Conservation (phyloP, 1,139 yeast genomes). For the Sugiyamaella neomexicana region DNA sequence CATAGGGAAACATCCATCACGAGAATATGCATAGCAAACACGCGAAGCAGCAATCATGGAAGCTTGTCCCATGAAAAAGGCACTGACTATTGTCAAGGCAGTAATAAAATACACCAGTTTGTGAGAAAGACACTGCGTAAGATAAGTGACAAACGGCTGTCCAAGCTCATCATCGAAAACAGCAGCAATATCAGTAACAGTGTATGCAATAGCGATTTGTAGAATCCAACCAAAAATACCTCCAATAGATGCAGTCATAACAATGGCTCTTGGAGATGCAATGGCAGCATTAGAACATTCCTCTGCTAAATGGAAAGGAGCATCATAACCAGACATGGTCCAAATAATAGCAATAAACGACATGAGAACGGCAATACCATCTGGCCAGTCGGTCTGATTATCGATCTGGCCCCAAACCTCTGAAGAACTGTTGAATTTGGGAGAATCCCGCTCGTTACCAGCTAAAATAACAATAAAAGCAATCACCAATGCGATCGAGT, state of each 20-base stretch:
- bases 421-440: slow-evolving; percentile 54
- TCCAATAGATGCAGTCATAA: slow-evolving; percentile 61
- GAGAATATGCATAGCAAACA: slow-evolving; percentile 66
- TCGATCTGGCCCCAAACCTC: slow-evolving; percentile 57
- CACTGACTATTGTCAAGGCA: slow-evolving; percentile 59
- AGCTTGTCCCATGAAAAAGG: slow-evolving; percentile 69
- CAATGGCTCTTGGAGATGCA: slow-evolving; percentile 68
- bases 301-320: slow-evolving; percentile 72
- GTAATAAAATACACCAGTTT: slow-evolving; percentile 54
- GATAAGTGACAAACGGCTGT: slow-evolving; percentile 63
- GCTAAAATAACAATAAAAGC: slow-evolving; percentile 60
- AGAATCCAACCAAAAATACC: slow-evolving; percentile 63
- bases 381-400: slow-evolving; percentile 67
- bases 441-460: slow-evolving; percentile 43
- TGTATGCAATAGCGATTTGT: slow-evolving; percentile 66
- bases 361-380: slow-evolving; percentile 61
- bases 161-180: slow-evolving; percentile 58
- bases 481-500: slow-evolving; percentile 51
- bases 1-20: slow-evolving; percentile 69
- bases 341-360: slow-evolving; percentile 67
- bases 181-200: slow-evolving; percentile 54
- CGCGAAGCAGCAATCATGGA: slow-evolving; percentile 71
- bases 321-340: slow-evolving; percentile 77
- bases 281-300: slow-evolving; percentile 66
- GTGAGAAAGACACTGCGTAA: slow-evolving; percentile 52